Evolutionary conservation across 2,329 filamentous ascomycete genomes (phyloP).

Genomic region (Claviceps sp.): DNA sequence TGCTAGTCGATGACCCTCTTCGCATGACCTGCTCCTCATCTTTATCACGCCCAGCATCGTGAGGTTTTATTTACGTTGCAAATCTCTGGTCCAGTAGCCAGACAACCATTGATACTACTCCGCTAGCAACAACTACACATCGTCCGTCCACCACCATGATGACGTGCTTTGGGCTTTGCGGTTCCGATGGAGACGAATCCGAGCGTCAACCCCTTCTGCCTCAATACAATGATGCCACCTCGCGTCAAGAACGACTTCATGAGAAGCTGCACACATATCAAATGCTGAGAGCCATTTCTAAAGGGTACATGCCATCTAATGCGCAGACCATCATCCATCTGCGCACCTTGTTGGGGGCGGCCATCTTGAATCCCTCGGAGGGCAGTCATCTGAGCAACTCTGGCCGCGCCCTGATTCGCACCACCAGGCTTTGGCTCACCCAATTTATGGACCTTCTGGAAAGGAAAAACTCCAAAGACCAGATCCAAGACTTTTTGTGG

Average conservation of each 20-base stretch:
- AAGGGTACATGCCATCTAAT: slow-evolving; percentile 86
- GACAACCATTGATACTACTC: not conserved
- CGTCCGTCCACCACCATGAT: slow-evolving; percentile 26
- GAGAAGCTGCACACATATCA: slow-evolving; percentile 90
- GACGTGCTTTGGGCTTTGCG: slow-evolving; percentile 51
- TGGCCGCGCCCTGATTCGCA: slow-evolving; percentile 59
- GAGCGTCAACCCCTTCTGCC: slow-evolving; percentile 72
- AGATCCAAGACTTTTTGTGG: slow-evolving; percentile 89
- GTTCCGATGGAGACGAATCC: slow-evolving; percentile 24
- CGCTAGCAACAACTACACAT: not conserved
- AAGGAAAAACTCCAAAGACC: slow-evolving; percentile 71
- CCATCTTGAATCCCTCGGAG: slow-evolving; percentile 58
- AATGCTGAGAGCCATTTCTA: slow-evolving; percentile 68
- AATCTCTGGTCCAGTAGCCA: not conserved
- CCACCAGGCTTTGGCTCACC: slow-evolving; percentile 58
- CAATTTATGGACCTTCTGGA: slow-evolving; percentile 70
- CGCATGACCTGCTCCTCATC: not conserved
- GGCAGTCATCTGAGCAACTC: slow-evolving; percentile 58
- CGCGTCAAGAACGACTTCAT: slow-evolving; percentile 62
- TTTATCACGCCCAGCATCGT: not conserved
- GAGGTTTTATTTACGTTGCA: not conserved
- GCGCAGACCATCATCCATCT: slow-evolving; percentile 72
- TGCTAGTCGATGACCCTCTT: not conserved
- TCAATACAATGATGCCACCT: slow-evolving; percentile 70
- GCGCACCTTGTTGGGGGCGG: slow-evolving; percentile 62